A percentile compares a stretch with the other conserved stretches of the same genome.
These are phyloP conservation scores for Penicillium sp. DNA, from an alignment of 2,329 filamentous ascomycete genomes.

Conservation along the genomic window DNA sequence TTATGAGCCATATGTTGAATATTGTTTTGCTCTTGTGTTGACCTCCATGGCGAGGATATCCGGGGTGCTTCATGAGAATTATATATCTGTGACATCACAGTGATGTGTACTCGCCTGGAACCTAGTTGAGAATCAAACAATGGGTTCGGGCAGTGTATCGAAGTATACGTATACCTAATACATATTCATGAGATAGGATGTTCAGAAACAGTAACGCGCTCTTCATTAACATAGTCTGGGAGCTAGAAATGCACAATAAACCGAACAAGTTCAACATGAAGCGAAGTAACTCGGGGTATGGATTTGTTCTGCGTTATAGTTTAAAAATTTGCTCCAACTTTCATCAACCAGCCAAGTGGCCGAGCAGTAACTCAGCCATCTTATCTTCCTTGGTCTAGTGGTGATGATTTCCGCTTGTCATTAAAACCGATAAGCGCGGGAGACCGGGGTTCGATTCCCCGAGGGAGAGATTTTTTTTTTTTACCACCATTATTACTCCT, in stretches of 20 bases:
- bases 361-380: slow-evolving; percentile 25
- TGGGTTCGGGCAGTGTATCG: no score
- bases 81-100: neutral
- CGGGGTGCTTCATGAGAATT: neutral
- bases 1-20: neutral
- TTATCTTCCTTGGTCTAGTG: slow-evolving; percentile 38
- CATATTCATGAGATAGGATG: no score
- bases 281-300: no score
- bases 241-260: no score
- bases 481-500: no score
- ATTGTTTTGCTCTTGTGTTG: neutral
- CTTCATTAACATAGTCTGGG: neutral
- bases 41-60: no score
- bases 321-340: no score
- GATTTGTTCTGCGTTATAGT: no score
- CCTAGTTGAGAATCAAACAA: no score
- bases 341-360: slow-evolving; percentile 27
- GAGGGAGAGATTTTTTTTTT: slow-evolving; percentile 35
- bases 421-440: slow-evolving; percentile 33
- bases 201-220: no score
- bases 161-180: no score
- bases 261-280: no score
- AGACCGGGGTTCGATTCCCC: slow-evolving; percentile 41
- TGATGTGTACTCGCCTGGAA: neutral
- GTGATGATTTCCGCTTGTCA: slow-evolving; percentile 43